Conservation (phyloP, 805 yeast species). For the Nakazawaea populi region DNA sequence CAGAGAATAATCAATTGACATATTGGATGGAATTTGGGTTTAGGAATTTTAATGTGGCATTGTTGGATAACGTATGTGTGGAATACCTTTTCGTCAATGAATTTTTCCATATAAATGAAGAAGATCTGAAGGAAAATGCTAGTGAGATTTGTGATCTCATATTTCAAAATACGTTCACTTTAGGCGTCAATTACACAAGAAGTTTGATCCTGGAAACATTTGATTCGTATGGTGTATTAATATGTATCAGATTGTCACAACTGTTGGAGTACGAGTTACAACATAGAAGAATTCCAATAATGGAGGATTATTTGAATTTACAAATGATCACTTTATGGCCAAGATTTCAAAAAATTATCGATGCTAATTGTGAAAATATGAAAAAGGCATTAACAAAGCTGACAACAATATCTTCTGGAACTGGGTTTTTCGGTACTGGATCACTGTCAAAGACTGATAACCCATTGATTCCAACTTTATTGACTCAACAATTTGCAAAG, state of each 20-base stretch:
- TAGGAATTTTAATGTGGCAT: conserved; percentile 64
- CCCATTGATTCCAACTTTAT: conserved; percentile 43
- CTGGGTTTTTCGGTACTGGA: conserved; percentile 20
- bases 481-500: conserved; percentile 78
- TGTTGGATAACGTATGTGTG: conserved; percentile 69
- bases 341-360: conserved; percentile 68
- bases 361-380: conserved; percentile 68
- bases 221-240: conserved; percentile 75
- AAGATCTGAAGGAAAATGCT: conserved; percentile 36
- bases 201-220: conserved; percentile 33
- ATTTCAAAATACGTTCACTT: conserved; percentile 45
- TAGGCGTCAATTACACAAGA: conserved; percentile 45
- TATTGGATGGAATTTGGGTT: conserved; percentile 73
- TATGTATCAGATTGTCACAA: conserved; percentile 69
- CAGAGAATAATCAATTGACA: conserved; percentile 63
- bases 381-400: conserved; percentile 37
- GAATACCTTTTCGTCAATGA: conserved; percentile 71
- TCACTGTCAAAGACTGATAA: conserved; percentile 19
- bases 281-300: conserved; percentile 61
- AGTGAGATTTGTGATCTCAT: conserved; percentile 41
- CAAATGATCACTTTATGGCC: conserved; percentile 80
- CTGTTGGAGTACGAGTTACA: conserved; percentile 60
- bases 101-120: conserved; percentile 49
- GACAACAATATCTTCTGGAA: conserved; percentile 36
- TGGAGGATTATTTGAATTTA: conserved; percentile 64